Evolutionary conservation across 2,329 filamentous ascomycete species (phyloP).

Genomic region (Pyricularia grisea): DNA sequence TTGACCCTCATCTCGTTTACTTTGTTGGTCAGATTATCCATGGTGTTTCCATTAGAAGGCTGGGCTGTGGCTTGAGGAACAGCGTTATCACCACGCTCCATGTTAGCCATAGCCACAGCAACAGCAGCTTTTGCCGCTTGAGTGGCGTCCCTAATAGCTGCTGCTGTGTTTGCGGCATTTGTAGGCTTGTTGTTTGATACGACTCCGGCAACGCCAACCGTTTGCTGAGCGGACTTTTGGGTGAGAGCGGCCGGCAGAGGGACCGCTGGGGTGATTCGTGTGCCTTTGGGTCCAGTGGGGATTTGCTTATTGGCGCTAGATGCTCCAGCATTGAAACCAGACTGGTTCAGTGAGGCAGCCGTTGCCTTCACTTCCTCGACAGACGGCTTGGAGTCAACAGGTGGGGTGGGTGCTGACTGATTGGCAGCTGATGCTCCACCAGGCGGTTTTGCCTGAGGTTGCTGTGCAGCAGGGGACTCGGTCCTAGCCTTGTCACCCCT

Average conservation of each 20-base stretch:
- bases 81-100: slow-evolving; percentile 31
- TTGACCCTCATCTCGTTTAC: slow-evolving; percentile 69
- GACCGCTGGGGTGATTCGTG: slow-evolving; percentile 55
- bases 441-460: slow-evolving; percentile 29
- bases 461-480: slow-evolving; percentile 30
- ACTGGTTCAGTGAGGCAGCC: slow-evolving; percentile 36
- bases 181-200: slow-evolving; percentile 12
- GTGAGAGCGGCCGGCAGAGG: slow-evolving; percentile 45
- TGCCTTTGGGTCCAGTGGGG: slow-evolving; percentile 38
- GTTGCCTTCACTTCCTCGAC: slow-evolving; percentile 42
- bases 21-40: slow-evolving; percentile 66
- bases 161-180: slow-evolving; percentile 24
- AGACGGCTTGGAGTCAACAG: slow-evolving; percentile 60
- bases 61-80: slow-evolving; percentile 15
- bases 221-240: slow-evolving; percentile 16
- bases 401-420: slow-evolving; percentile 46
- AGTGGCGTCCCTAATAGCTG: slow-evolving; percentile 55
- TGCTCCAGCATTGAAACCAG: slow-evolving; percentile 20
- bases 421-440: slow-evolving; percentile 25
- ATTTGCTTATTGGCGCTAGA: slow-evolving; percentile 26
- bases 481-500: slow-evolving; percentile 35
- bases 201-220: background rate
- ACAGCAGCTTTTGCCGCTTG: slow-evolving; percentile 68
- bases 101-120: slow-evolving; percentile 70
- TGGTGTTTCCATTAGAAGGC: slow-evolving; percentile 32